phyloP scores from a whole-genome alignment of 768 basidiomycete genomes.

The Strobilomyces echinocephalus region DNA sequence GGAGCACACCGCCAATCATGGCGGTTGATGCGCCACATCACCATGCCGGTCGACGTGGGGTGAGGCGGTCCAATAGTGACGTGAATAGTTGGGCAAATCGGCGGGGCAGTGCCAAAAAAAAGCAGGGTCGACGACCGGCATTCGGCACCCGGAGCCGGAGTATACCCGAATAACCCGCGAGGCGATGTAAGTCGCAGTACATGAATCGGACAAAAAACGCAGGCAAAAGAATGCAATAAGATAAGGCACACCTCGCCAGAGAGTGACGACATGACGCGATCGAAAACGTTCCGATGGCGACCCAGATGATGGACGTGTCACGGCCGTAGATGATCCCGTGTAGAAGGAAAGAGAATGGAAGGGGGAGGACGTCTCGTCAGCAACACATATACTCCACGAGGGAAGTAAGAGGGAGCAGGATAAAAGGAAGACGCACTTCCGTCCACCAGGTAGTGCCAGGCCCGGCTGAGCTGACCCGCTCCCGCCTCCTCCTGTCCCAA shows the following conservation, averaged over 20 bases:
- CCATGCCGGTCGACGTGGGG: slow-evolving; percentile 5
- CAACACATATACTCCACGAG: neutral
- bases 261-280: neutral
- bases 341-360: neutral
- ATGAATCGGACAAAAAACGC: neutral
- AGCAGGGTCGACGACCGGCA: neutral
- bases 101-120: slow-evolving; percentile 8
- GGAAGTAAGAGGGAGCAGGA: neutral
- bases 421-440: slow-evolving; percentile 24
- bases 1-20: slow-evolving; percentile 11
- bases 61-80: slow-evolving; percentile 1
- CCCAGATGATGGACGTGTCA: neutral
- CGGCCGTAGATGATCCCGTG: neutral
- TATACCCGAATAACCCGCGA: slow-evolving; percentile 10
- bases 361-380: slow-evolving; percentile 9
- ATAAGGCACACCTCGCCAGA: neutral
- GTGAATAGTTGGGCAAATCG: slow-evolving; percentile 9
- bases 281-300: neutral
- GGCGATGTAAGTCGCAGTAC: neutral
- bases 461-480: slow-evolving; percentile 4
- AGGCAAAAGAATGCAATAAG: neutral
- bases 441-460: slow-evolving; percentile 17
- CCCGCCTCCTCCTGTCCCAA: slow-evolving; percentile 3
- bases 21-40: slow-evolving; percentile 4
- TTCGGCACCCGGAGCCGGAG: slow-evolving; percentile 9